Base-by-base conservation (phyloP, 441 rosid species). In the Cnidoscolus chayamansa region DNA sequence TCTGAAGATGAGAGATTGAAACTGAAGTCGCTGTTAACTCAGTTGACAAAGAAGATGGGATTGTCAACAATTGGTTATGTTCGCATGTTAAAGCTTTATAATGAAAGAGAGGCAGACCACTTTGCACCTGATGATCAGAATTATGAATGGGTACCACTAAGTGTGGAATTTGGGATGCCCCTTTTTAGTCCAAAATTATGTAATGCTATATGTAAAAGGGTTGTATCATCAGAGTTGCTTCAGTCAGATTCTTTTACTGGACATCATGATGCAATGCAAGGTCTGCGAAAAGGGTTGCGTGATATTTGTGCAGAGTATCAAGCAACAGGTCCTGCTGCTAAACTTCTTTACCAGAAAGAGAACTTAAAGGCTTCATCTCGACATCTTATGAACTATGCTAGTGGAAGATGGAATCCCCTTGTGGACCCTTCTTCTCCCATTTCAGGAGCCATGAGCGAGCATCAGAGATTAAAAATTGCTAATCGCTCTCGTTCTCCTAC, bases 341-440 rank as follows among this genome's bases (percentile, higher is more conserved):
- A 86, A 82, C 89, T 96, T 84, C 95, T 93, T 71, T 90, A 93
- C 86, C 99, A 93, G 86, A 93, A 92, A 86, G 96, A 92, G 81
- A 89, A 85, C 83, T 43, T 78, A 63, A 91, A 85, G 79, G 97
- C 86, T 19, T 66, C 80, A 51, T 75, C 89, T 30, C 84, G 81
- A 50, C 86, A 86, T 60, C 86, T 88, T 32, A 87, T 93, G 92
- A 95, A 85, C 81, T 95, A 91, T 72, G 99, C 98, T 59, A 95
- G 99, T 61, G 97, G 98, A 82, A 93, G 84, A 82, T 96, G 97
- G 99, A 96, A 96, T 78, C 99, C 99, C 43, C 91, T 93, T 30
- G 81, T 90, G 35, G 99, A 96, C 58, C 93, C 98, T 74, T 93
- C 96, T 79, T 96, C 97, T 61, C 97, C 98, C 50, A 93, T 91